phyloP scores from a whole-genome alignment of 2,329 filamentous ascomycete genomes.

The Verticillium nubilum region DNA sequence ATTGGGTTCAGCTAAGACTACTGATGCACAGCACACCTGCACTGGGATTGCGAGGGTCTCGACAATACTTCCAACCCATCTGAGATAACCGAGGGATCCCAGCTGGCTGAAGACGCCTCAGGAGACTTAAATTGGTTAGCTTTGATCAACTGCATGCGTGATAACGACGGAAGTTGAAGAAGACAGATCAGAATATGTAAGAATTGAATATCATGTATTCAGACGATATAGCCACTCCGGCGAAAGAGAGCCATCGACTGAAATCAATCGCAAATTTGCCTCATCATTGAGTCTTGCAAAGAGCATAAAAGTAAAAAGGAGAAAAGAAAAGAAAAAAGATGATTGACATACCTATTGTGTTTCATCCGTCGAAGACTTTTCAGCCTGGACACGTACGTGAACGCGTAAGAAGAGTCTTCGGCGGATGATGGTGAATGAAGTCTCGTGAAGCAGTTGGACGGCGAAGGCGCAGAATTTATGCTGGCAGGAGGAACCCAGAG shows the following conservation, averaged over 20 bases:
- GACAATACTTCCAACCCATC: too few relatives aligned
- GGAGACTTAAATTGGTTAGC: background rate
- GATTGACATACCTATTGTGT: slow-evolving; percentile 15
- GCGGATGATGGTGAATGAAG: background rate
- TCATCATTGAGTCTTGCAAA: slow-evolving; percentile 61
- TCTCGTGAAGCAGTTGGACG: background rate
- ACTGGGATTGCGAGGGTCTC: too few relatives aligned
- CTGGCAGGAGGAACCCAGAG: background rate
- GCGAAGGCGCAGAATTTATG: background rate
- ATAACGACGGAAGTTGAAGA: background rate
- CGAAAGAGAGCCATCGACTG: slow-evolving; percentile 75
- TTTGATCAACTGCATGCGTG: background rate
- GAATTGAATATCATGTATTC: slow-evolving; percentile 83
- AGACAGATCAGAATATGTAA: slow-evolving; percentile 93
- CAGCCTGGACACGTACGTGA: background rate
- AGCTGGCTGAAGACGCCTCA: background rate
- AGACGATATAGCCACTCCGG: slow-evolving; percentile 79
- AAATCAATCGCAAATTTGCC: slow-evolving; percentile 99
- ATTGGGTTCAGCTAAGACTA: too few relatives aligned
- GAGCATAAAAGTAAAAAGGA: slow-evolving; percentile 6
- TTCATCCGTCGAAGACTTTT: background rate
- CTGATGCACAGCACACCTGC: too few relatives aligned
- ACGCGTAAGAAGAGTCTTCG: background rate
- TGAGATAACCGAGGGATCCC: too few relatives aligned
- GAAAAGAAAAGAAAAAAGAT: slow-evolving; percentile 5